phyloP scores from a whole-genome alignment of 1,284 basidiomycete genomes.

The Apiotrichum brassicae region DNA sequence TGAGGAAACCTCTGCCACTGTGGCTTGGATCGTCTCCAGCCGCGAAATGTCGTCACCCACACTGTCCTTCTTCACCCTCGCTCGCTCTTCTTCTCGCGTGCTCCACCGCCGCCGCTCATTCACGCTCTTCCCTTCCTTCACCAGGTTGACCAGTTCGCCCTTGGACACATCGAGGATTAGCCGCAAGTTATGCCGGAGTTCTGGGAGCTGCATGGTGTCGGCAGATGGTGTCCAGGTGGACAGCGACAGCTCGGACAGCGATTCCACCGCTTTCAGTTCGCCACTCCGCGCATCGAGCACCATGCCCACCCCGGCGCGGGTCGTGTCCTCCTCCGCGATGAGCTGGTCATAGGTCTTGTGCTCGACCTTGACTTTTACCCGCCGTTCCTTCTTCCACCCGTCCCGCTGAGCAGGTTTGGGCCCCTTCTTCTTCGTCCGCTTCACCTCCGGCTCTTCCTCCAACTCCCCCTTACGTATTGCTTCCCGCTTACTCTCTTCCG shows the following conservation, averaged over 20 bases:
- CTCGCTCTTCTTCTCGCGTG: conserved; percentile 57
- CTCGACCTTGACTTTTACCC: conserved; percentile 72
- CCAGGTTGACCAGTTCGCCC: conserved; percentile 75
- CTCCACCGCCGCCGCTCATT: conserved; percentile 72
- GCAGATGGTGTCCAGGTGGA: conserved; percentile 77
- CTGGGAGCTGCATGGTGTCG: conserved; percentile 80
- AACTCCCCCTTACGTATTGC: conserved; percentile 58
- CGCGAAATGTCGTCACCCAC: conserved; percentile 59
- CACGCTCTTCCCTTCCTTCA: conserved; percentile 77
- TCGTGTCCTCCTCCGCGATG: conserved; percentile 57
- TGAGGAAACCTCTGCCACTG: conserved; percentile 61
- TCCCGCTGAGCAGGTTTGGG: conserved; percentile 6
- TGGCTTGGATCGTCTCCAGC: conserved; percentile 65
- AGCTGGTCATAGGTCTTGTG: conserved; percentile 96
- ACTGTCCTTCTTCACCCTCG: conserved; percentile 60
- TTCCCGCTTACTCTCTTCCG: conserved; percentile 78
- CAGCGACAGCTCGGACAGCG: conserved; percentile 67
- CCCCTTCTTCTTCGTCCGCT: conserved; percentile 5
- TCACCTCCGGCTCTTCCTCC: conserved; percentile 38
- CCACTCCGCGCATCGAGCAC: conserved; percentile 93
- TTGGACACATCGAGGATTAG: conserved; percentile 77
- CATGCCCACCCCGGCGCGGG: conserved; percentile 60
- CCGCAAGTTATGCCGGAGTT: conserved; percentile 88
- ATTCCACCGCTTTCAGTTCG: conserved; percentile 74
- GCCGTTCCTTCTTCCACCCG: conserved; percentile 59